Evolutionary conservation across 2,329 filamentous ascomycete species (phyloP), one percentile per base, ranked within the genome.

Genomic region (Pseudocercospora crystallina): DNA sequence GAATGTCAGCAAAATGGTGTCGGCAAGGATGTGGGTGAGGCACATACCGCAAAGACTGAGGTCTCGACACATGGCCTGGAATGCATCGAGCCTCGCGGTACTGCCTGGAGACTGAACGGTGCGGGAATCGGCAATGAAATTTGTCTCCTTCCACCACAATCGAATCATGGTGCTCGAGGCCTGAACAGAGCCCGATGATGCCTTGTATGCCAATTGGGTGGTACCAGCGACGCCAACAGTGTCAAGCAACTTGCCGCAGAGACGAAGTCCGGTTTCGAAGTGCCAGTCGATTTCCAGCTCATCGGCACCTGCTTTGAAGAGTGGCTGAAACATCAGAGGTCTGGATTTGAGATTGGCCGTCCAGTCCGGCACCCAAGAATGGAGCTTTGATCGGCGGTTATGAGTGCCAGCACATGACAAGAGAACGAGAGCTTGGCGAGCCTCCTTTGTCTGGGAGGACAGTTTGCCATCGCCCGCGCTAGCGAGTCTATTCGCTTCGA

Each of bases 351-450:
- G 47, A 20, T 60, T 47, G 8, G 58, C 47, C 1, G 61, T 62
- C 64, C 64, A 67, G 37, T 67, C 64, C 5, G 64, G 64, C 3
- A 63, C 49, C 60, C 59, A 61, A 8, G 51, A 58, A 1, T 61
- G 56, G 8, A 65, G 38, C 2, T 44, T 33, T 9, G 49, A 43
- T 15, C 44, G 43, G 44, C 64, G 60, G 36, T 66, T 65, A 37
- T 61, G 60, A 15, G 47, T 53, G 12, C 64, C 64, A 20, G 64
- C 63, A 45, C 63, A 67, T 4, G 62, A 57, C 5, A 66, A 37
- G 29, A 67, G 41, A 2, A 63, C 47, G 15, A 66, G 48, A 11
- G 61, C 61, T 39, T 61, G 53, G 1, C 62, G 51, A 2, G 63
- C 60, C 46, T 60, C 53, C n/a, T 53, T 52, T 10, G 43, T 40